These are phyloP conservation scores for Nakazawaea laoshanensis DNA, from an alignment of 805 yeast genomes.

Conservation along the genomic window DNA sequence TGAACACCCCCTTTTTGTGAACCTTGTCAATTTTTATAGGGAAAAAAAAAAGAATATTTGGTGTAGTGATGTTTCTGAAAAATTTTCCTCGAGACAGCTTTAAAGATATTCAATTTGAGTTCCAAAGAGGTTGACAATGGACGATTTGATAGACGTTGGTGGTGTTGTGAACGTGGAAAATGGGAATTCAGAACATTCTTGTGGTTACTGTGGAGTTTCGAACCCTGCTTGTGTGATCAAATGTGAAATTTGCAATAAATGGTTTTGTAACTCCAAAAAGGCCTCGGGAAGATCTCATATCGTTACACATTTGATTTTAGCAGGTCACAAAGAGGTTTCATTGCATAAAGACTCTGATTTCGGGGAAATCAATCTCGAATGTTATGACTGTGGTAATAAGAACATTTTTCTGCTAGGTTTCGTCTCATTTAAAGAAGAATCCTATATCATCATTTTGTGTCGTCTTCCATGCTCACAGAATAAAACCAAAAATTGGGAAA, in stretches of 20 bases:
- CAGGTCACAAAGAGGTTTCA: conserved; percentile 67
- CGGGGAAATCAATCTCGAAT: conserved; percentile 83
- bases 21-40: too few relatives aligned
- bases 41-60: too few relatives aligned
- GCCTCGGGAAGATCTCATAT: conserved; percentile 66
- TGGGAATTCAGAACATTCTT: conserved; percentile 25
- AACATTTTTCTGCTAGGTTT: conserved; percentile 80
- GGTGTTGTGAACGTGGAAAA: too few relatives aligned
- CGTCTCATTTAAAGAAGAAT: conserved; percentile 79
- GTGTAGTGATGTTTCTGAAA: too few relatives aligned
- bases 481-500: conserved; percentile 78
- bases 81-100: too few relatives aligned
- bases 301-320: conserved; percentile 73
- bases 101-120: too few relatives aligned
- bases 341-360: conserved; percentile 74
- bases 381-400: conserved; percentile 81
- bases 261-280: conserved; percentile 82
- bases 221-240: conserved; percentile 58
- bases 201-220: conserved; percentile 70
- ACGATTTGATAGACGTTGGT: too few relatives aligned
- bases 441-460: conserved; percentile 80
- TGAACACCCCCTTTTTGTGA: too few relatives aligned
- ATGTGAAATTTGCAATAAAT: conserved; percentile 68
- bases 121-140: too few relatives aligned
- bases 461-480: conserved; percentile 81